Evolutionary conservation across 108 stramenopile genomes (phyloP).

Genomic region (Cyclotella cryptica): DNA sequence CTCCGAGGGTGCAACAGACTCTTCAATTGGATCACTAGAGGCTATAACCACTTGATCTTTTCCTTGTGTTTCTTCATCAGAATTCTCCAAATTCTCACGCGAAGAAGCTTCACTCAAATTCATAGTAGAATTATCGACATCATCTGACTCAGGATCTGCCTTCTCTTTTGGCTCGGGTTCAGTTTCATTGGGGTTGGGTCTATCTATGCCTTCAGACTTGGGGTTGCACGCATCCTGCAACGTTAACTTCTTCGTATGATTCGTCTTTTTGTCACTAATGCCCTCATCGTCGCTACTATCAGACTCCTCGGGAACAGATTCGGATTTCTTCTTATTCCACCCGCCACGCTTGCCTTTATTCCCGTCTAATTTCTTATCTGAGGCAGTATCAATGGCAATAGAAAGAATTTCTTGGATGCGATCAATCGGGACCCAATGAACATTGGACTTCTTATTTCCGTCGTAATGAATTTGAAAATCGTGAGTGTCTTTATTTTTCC

Average conservation of each 20-base stretch:
- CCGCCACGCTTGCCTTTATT: slow-evolving; percentile 16
- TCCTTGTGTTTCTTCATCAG: background rate
- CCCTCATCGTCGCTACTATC: slow-evolving; percentile 14
- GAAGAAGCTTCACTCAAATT: background rate
- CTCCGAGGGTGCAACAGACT: background rate
- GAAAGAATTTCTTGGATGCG: slow-evolving; percentile 41
- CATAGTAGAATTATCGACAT: background rate
- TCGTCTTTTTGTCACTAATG: background rate
- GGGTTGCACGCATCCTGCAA: background rate
- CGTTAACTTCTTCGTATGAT: background rate
- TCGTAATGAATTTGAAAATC: slow-evolving; percentile 61
- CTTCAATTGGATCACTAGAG: background rate
- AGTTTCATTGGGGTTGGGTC: background rate
- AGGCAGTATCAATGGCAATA: slow-evolving; percentile 22
- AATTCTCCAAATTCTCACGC: no score
- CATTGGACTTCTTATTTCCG: slow-evolving; percentile 60
- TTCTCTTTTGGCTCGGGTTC: background rate
- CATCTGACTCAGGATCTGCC: background rate
- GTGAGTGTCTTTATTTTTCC: slow-evolving; percentile 41
- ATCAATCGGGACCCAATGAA: slow-evolving; percentile 55
- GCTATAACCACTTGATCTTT: background rate
- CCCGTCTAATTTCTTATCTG: background rate
- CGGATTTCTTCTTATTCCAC: slow-evolving; percentile 24
- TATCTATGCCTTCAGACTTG: background rate
- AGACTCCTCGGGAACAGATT: background rate